Percentiles rank a stretch among this genome's conserved stretches.
phyloP scores from a whole-genome alignment of 2,329 filamentous ascomycete genomes.

The Monosporascus cannonballus region DNA sequence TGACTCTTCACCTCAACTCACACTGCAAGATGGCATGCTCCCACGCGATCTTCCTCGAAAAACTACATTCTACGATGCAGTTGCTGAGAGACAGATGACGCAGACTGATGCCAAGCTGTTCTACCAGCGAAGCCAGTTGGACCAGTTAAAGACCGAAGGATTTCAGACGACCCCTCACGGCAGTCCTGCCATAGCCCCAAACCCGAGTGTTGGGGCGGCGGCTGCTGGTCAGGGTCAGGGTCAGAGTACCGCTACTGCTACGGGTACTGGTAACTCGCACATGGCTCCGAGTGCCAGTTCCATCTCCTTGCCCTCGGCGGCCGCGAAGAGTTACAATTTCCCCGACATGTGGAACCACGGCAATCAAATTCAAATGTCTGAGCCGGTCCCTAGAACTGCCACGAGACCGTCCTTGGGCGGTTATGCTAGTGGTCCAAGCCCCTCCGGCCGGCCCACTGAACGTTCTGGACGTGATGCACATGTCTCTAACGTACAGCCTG shows the following conservation, averaged over 20 bases:
- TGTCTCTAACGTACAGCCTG: conserved; percentile 12
- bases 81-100: conserved; percentile 89
- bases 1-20: conserved; percentile 22
- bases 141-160: conserved; percentile 34
- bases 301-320: conserved; percentile 18
- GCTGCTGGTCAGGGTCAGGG: conserved; percentile 8
- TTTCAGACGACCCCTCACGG: conserved; percentile 36
- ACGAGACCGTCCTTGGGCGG: conserved; percentile 24
- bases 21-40: conserved; percentile 48
- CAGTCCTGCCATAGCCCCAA: conserved; percentile 36
- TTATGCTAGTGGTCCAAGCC: conserved; percentile 6
- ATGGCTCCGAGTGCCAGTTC: conserved; percentile 20
- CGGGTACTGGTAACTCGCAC: conserved; percentile 17
- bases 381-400: conserved; percentile 24
- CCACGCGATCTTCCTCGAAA: conserved; percentile 56
- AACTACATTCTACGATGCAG: conserved; percentile 89
- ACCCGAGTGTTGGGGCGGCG: background rate
- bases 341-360: conserved; percentile 22
- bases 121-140: conserved; percentile 81
- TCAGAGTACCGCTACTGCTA: conserved; percentile 7
- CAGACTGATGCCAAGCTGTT: conserved; percentile 93
- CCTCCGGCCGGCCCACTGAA: conserved; percentile 8
- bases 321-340: conserved; percentile 24
- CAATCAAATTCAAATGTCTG: conserved; percentile 11
- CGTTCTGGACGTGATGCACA: conserved; percentile 9